A percentile compares a stretch with the other conserved stretches of the same genome.
These are phyloP conservation scores for Lipomyces sp. DNA, from an alignment of 805 yeast species.

Conservation along the genomic window DNA sequence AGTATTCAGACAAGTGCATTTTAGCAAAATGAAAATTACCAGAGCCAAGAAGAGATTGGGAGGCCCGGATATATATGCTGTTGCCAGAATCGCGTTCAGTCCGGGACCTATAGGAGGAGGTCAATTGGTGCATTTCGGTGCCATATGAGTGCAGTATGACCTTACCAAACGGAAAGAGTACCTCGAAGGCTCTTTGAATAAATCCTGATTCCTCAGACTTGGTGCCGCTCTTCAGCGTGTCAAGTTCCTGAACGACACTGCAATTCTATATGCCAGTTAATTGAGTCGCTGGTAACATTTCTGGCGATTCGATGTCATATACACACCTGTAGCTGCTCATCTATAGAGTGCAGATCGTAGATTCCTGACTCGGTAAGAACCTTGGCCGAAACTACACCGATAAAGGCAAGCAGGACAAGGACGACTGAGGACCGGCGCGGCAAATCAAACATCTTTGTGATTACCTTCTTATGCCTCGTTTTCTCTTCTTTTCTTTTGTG, in stretches of 20 bases:
- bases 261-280: conserved; percentile 37
- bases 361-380: conserved; percentile 17
- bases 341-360: conserved; percentile 19
- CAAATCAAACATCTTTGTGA: too few species aligned
- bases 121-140: background rate
- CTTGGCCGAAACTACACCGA: conserved; percentile 2
- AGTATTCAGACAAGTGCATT: too few species aligned
- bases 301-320: background rate
- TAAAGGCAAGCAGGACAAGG: too few species aligned
- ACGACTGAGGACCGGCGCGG: too few species aligned
- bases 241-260: conserved; percentile 43
- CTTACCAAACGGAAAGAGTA: conserved; percentile 37
- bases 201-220: conserved; percentile 28
- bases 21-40: conserved; percentile 10
- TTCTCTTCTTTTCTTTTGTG: too few species aligned
- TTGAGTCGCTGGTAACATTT: conserved; percentile 2
- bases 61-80: conserved; percentile 60
- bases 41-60: conserved; percentile 57
- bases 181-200: conserved; percentile 43
- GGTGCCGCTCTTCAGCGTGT: conserved; percentile 30
- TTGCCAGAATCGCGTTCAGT: conserved; percentile 60
- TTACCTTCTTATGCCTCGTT: too few species aligned
- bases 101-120: conserved; percentile 41
- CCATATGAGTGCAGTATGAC: too few species aligned
- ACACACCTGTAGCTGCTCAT: conserved; percentile 12